These are phyloP conservation scores for Saitoella complicata DNA, from an alignment of 805 yeast genomes.

Conservation along the genomic window DNA sequence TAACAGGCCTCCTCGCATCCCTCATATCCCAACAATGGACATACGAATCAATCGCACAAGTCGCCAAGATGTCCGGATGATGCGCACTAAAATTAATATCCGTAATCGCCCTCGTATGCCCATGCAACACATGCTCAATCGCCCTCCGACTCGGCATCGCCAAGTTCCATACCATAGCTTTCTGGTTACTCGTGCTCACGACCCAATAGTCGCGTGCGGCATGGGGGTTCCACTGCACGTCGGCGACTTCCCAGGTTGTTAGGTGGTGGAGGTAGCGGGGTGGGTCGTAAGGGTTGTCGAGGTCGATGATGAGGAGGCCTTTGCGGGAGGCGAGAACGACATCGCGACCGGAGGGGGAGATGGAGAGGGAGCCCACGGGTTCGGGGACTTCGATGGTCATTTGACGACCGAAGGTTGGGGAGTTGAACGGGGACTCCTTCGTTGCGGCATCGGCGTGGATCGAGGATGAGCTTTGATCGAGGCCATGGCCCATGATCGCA, in stretches of 20 bases:
- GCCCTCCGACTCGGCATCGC: slow-evolving; percentile 56
- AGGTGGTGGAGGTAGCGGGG: slow-evolving; percentile 87
- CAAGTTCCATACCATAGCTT: slow-evolving; percentile 88
- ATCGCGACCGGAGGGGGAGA: slow-evolving; percentile 51
- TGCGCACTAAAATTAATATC: slow-evolving; percentile 85
- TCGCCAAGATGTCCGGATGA: slow-evolving; percentile 75
- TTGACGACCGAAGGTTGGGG: slow-evolving; percentile 1
- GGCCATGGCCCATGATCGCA: too few relatives aligned
- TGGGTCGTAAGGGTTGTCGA: slow-evolving; percentile 88
- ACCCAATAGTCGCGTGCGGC: slow-evolving; percentile 75
- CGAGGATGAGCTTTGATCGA: too few relatives aligned
- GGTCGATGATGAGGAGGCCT: slow-evolving; percentile 78
- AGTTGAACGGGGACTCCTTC: too few relatives aligned
- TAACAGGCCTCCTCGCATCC: slow-evolving; percentile 50
- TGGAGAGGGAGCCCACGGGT: slow-evolving; percentile 9
- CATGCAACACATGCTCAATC: slow-evolving; percentile 73
- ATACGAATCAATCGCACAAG: slow-evolving; percentile 83
- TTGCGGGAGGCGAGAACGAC: slow-evolving; percentile 77
- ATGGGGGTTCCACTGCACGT: slow-evolving; percentile 97
- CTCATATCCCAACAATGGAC: slow-evolving; percentile 86
- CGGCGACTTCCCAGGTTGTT: slow-evolving; percentile 97
- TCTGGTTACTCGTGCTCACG: slow-evolving; percentile 85
- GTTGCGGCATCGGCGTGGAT: too few relatives aligned
- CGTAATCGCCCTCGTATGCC: slow-evolving; percentile 84
- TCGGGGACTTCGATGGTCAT: slow-evolving; percentile 1